Conservation (phyloP, 2,329 filamentous ascomycete genomes). For the Phaeosphaeriaceae sp. region DNA sequence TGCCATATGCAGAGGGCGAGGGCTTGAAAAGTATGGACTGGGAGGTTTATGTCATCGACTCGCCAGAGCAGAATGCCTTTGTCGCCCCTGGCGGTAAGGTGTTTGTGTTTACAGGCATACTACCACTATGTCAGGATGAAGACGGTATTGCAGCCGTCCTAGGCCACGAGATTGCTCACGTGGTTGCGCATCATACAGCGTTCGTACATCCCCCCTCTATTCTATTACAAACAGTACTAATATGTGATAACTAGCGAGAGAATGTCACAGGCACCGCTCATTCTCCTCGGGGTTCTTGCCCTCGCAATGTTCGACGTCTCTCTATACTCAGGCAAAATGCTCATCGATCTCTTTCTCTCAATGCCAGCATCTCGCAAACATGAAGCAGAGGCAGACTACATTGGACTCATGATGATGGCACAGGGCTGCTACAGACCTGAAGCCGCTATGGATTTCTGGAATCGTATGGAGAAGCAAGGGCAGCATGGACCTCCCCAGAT, state of each 20-base stretch:
- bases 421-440: constrained; percentile 77
- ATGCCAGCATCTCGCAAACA: constrained; percentile 73
- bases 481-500: constrained; percentile 68
- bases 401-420: constrained; percentile 83
- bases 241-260: constrained; percentile 57
- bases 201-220: constrained; percentile 13
- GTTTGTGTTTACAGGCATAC: constrained; percentile 77
- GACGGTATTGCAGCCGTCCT: constrained; percentile 76
- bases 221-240: background rate
- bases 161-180: constrained; percentile 81
- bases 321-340: constrained; percentile 46
- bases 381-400: constrained; percentile 80
- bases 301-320: constrained; percentile 51
- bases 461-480: constrained; percentile 64
- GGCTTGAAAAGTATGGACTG: constrained; percentile 58
- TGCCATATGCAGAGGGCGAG: constrained; percentile 66
- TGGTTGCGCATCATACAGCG: constrained; percentile 52
- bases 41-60: constrained; percentile 79
- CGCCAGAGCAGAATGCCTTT: constrained; percentile 73
- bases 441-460: constrained; percentile 68
- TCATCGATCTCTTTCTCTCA: constrained; percentile 69
- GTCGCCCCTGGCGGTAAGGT: constrained; percentile 80
- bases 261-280: constrained; percentile 54
- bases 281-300: constrained; percentile 47
- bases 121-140: constrained; percentile 70